These are phyloP conservation scores for Musa beccarii DNA, from an alignment of 176 grass and related monocot genomes.

Conservation along the genomic window DNA sequence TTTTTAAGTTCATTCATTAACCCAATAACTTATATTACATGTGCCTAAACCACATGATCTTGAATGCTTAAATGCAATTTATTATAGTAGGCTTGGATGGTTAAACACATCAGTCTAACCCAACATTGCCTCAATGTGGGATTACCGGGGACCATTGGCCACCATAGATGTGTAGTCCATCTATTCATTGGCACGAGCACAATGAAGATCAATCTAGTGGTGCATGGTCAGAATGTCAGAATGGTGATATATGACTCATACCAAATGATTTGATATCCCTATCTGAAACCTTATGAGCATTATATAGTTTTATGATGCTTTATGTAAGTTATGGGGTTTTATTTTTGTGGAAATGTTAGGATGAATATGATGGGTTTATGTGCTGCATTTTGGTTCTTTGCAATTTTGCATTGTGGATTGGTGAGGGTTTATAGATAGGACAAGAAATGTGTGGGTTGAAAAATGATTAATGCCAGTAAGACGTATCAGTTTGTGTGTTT, in stretches of 20 bases:
- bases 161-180: not conserved
- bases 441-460: too few relatives aligned
- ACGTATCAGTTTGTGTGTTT: not conserved
- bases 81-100: not conserved
- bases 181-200: not conserved
- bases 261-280: not conserved
- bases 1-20: not conserved
- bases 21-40: not conserved
- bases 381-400: not conserved
- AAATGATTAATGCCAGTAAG: not conserved
- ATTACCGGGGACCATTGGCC: too few relatives aligned
- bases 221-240: not conserved
- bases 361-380: not conserved
- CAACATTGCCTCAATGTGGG: too few relatives aligned
- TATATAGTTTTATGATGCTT: not conserved
- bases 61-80: not conserved
- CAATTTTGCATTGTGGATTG: not conserved
- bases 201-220: not conserved
- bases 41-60: not conserved
- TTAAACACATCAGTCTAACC: not conserved
- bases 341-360: not conserved
- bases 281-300: not conserved
- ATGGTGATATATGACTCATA: not conserved
- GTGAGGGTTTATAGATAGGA: too few relatives aligned
- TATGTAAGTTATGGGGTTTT: not conserved